These are phyloP conservation scores for Blastosporella zonata DNA, from an alignment of 1,284 basidiomycete genomes.

Conservation along the genomic window DNA sequence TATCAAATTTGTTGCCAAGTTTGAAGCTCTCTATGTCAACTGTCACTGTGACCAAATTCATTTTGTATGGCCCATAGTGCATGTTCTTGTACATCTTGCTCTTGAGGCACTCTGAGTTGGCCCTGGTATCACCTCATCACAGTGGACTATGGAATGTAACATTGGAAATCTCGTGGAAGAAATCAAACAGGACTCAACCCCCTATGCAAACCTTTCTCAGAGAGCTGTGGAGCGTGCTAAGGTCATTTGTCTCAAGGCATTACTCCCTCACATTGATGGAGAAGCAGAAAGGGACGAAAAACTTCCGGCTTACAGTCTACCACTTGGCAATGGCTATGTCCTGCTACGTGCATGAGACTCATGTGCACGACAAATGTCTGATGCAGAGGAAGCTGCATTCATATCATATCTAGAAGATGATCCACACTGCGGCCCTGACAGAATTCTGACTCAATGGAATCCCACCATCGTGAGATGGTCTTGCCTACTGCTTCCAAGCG, in stretches of 20 bases:
- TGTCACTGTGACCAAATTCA: conserved; percentile 26
- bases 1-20: conserved; percentile 24
- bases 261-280: conserved; percentile 22
- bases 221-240: conserved; percentile 21
- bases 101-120: conserved; percentile 20
- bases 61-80: conserved; percentile 30
- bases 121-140: neutral
- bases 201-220: conserved; percentile 29
- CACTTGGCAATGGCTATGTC: conserved; percentile 23
- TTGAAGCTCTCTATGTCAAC: conserved; percentile 23
- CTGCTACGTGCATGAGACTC: conserved; percentile 22
- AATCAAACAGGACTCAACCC: conserved; percentile 28
- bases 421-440: conserved; percentile 1
- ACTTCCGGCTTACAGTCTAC: conserved; percentile 17
- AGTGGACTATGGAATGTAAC: conserved; percentile 30
- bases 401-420: conserved; percentile 14
- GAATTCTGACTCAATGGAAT: conserved; percentile 2
- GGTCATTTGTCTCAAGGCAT: conserved; percentile 23
- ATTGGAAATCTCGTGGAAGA: conserved; percentile 32
- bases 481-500: conserved; percentile 28
- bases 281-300: neutral
- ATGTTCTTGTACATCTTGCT: conserved; percentile 25
- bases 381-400: conserved; percentile 6
- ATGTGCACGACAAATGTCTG: conserved; percentile 12
- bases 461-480: conserved; percentile 24